Evolutionary conservation across 208 protist genomes (phyloP).

Genomic region (Trypanosoma avium): DNA sequence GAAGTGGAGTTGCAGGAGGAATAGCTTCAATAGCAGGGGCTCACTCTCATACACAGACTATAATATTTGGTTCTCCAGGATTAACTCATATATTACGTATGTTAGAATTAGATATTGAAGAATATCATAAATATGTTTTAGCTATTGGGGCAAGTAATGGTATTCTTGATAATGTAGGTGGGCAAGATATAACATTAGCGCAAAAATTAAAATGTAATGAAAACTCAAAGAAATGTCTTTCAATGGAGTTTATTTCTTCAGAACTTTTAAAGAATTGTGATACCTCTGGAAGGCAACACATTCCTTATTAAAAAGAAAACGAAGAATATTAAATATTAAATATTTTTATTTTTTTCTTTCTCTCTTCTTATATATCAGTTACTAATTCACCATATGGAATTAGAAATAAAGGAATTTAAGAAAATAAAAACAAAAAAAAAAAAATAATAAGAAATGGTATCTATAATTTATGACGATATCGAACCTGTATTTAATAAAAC

Average conservation of each 20-base stretch:
- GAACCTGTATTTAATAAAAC: too few relatives aligned
- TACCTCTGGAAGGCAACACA: conserved; percentile 7
- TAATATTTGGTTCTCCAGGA: conserved; percentile 62
- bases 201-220: conserved; percentile 46
- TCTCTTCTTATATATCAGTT: neutral
- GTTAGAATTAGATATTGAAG: conserved; percentile 25
- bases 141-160: conserved; percentile 45
- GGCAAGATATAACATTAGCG: conserved; percentile 45
- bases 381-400: too few relatives aligned
- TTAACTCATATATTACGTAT: conserved; percentile 48
- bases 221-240: conserved; percentile 34
- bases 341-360: conserved; percentile 12
- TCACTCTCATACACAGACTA: conserved; percentile 31
- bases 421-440: too few relatives aligned
- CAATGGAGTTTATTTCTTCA: conserved; percentile 45
- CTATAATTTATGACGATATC: too few relatives aligned
- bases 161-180: conserved; percentile 54
- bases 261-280: conserved; percentile 23
- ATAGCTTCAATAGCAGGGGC: conserved; percentile 44
- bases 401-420: too few relatives aligned
- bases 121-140: conserved; percentile 56
- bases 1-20: conserved; percentile 50
- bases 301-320: neutral
- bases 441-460: too few relatives aligned
- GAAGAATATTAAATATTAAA: neutral